Evolutionary conservation across 345 rosid species (phyloP).

Genomic region (Rhodamnia rubescens): DNA sequence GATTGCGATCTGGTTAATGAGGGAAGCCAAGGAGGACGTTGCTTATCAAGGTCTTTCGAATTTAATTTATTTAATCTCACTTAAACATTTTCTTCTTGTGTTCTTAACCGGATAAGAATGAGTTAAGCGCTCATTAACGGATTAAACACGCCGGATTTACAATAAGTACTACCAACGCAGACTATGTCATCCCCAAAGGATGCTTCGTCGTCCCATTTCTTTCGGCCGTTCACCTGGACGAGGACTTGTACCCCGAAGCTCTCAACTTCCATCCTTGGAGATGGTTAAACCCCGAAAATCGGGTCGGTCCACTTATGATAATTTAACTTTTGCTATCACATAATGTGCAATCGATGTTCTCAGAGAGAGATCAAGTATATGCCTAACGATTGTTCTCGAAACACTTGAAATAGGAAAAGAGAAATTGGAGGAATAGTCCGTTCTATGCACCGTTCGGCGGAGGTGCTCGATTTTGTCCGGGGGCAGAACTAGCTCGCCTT

Average conservation of each 20-base stretch:
- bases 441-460: constrained; percentile 70
- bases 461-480: constrained; percentile 84
- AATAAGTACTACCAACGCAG: constrained; percentile 13
- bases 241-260: constrained; percentile 41
- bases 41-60: constrained; percentile 28
- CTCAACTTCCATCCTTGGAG: constrained; percentile 71
- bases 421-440: constrained; percentile 74
- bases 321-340: too few species aligned
- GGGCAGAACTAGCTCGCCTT: constrained; percentile 84
- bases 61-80: background rate
- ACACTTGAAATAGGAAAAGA: constrained; percentile 41
- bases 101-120: background rate
- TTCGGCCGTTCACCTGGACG: constrained; percentile 78
- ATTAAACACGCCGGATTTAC: background rate
- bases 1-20: constrained; percentile 86
- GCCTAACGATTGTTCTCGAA: background rate
- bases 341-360: background rate
- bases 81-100: background rate
- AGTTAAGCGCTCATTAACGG: background rate
- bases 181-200: constrained; percentile 72
- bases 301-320: constrained; percentile 18
- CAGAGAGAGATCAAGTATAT: background rate
- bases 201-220: constrained; percentile 77
- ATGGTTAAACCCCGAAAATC: constrained; percentile 69
- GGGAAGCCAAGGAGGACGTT: constrained; percentile 78